Percentiles rank a stretch among this genome's conserved stretches.
These are phyloP conservation scores for Dioscorea cayenensis DNA, from an alignment of 116 monocot genomes.

Conservation along the genomic window DNA sequence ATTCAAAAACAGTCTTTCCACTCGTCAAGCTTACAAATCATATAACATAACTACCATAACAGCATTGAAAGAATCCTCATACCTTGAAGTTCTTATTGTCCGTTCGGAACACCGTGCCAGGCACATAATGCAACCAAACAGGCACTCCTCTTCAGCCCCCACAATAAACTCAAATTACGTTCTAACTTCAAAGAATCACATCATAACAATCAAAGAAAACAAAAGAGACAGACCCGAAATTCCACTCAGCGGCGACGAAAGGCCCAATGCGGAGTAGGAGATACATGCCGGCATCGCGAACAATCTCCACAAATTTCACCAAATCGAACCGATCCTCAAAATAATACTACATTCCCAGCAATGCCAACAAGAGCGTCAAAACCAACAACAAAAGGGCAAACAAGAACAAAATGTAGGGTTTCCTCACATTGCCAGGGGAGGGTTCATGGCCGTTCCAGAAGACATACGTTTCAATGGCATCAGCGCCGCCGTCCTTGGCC, in stretches of 20 bases:
- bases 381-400: neutral
- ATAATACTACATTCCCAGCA: conserved; percentile 44
- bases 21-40: neutral
- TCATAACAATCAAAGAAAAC: neutral
- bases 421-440: conserved; percentile 66
- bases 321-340: conserved; percentile 87
- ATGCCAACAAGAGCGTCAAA: neutral
- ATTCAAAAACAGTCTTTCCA: neutral
- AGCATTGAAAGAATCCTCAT: neutral
- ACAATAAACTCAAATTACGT: conserved; percentile 3
- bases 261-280: conserved; percentile 94
- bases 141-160: conserved; percentile 65
- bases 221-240: conserved; percentile 49
- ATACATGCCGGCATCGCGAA: conserved; percentile 70
- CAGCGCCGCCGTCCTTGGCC: conserved; percentile 77
- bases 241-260: conserved; percentile 92
- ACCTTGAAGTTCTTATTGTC: conserved; percentile 82
- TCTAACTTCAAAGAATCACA: neutral
- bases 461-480: conserved; percentile 84
- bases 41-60: neutral
- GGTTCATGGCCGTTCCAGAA: conserved; percentile 98
- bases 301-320: conserved; percentile 72
- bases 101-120: conserved; percentile 72
- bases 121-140: conserved; percentile 92
- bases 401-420: neutral